These are phyloP conservation scores for Poteriospumella lacustris DNA, from an alignment of 108 stramenopile species.

Conservation along the genomic window DNA sequence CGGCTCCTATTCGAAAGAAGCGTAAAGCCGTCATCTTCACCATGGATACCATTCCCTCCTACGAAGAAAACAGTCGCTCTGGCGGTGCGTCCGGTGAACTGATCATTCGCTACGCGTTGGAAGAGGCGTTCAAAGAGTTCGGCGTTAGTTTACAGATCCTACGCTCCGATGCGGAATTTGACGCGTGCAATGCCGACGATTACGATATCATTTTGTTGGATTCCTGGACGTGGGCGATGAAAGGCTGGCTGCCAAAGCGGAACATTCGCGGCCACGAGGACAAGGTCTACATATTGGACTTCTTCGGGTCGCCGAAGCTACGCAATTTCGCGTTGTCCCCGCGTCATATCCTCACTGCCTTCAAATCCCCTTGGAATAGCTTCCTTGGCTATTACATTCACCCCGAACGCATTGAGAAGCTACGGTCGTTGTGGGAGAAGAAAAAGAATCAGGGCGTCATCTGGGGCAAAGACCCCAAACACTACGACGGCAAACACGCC, in stretches of 20 bases:
- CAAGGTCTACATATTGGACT: slow-evolving; percentile 41
- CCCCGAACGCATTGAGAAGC: neutral
- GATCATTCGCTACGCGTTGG: slow-evolving; percentile 4
- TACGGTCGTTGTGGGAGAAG: neutral
- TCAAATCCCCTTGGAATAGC: slow-evolving; percentile 28
- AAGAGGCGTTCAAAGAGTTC: slow-evolving; percentile 10
- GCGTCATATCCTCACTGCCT: slow-evolving; percentile 36
- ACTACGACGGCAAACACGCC: slow-evolving; percentile 21
- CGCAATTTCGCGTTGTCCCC: slow-evolving; percentile 20
- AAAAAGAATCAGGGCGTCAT: slow-evolving; percentile 47
- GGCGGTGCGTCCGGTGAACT: slow-evolving; percentile 18
- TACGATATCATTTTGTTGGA: slow-evolving; percentile 39
- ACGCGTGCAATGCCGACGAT: neutral
- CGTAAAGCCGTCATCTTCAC: slow-evolving; percentile 15
- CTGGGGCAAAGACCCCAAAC: slow-evolving; percentile 42
- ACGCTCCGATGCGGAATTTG: neutral
- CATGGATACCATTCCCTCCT: slow-evolving; percentile 23
- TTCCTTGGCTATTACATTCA: slow-evolving; percentile 38
- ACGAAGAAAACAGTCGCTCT: neutral
- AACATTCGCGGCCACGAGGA: slow-evolving; percentile 20
- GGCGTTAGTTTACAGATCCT: neutral
- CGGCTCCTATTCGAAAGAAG: no score
- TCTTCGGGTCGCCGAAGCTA: slow-evolving; percentile 32
- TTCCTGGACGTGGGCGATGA: slow-evolving; percentile 49
- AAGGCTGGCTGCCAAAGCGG: slow-evolving; percentile 31